A percentile compares a stretch with the other conserved stretches of the same genome.
These are phyloP conservation scores for Diplodia sapinea DNA, from an alignment of 2,329 filamentous ascomycete genomes.

Conservation along the genomic window DNA sequence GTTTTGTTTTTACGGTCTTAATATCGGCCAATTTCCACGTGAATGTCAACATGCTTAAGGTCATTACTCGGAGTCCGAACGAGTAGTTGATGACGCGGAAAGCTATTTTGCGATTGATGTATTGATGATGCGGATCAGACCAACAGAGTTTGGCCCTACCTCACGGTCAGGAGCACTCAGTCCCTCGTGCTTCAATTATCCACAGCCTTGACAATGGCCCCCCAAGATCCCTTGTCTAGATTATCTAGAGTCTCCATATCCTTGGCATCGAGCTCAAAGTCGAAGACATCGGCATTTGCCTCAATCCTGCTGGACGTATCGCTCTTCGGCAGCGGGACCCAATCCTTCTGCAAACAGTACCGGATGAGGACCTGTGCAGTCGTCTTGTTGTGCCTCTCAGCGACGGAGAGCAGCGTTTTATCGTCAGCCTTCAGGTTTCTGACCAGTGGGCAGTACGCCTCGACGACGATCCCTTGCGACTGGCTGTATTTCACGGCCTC, in stretches of 20 bases:
- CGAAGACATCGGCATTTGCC: conserved; percentile 46
- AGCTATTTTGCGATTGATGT: background rate
- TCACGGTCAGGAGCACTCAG: background rate
- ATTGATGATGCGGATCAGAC: background rate
- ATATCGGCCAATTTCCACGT: no score
- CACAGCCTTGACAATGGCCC: conserved; percentile 45
- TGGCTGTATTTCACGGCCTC: conserved; percentile 64
- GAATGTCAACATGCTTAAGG: no score
- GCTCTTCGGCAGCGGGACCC: conserved; percentile 49
- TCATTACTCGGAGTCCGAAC: no score
- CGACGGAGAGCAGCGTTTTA: conserved; percentile 66
- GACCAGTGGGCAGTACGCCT: conserved; percentile 71
- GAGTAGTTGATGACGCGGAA: background rate
- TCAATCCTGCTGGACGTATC: conserved; percentile 45
- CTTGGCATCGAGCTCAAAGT: conserved; percentile 44
- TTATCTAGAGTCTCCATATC: conserved; percentile 46
- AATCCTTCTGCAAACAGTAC: conserved; percentile 79
- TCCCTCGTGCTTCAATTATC: conserved; percentile 31
- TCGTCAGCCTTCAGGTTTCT: conserved; percentile 75
- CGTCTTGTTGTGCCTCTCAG: conserved; percentile 73
- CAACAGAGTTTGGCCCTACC: background rate
- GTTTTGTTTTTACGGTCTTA: no score
- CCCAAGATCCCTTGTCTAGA: conserved; percentile 43
- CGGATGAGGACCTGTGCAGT: conserved; percentile 79
- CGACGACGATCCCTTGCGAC: conserved; percentile 64